phyloP scores from a whole-genome alignment of 192 early-diverging fungal genomes.

The Coemansia sp. region DNA sequence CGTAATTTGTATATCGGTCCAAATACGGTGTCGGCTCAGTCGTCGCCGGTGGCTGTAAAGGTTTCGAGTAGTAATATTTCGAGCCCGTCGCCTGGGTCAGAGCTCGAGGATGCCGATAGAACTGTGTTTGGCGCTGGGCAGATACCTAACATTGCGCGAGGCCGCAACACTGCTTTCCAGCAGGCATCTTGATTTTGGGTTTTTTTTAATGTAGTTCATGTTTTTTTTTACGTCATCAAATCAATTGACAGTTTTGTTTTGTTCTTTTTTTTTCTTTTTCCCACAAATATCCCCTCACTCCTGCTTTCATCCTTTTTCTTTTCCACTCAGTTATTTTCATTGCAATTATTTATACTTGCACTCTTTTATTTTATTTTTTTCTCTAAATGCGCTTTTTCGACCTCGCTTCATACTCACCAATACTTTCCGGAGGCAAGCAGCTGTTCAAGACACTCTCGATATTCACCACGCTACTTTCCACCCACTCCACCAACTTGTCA shows the following conservation, averaged over 20 bases:
- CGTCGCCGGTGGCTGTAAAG: constrained; percentile 22
- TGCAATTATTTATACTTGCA: neutral
- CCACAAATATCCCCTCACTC: too few species aligned
- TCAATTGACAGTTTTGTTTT: too few species aligned
- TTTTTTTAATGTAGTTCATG: too few species aligned
- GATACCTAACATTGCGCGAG: constrained; percentile 27
- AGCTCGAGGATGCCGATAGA: neutral
- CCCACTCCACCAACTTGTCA: constrained; percentile 1
- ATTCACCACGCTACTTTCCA: constrained; percentile 9
- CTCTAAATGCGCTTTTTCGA: constrained; percentile 3
- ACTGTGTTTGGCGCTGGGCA: constrained; percentile 28
- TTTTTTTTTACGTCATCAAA: too few species aligned
- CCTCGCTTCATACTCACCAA: constrained; percentile 3
- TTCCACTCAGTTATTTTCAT: neutral
- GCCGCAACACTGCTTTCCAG: constrained; percentile 23
- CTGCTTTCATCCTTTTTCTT: neutral
- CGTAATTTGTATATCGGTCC: constrained; percentile 30
- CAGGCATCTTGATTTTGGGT: neutral
- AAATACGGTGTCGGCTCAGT: constrained; percentile 38
- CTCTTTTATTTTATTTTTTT: neutral
- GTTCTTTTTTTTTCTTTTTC: too few species aligned
- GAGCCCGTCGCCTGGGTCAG: constrained; percentile 16
- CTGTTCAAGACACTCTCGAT: constrained; percentile 11
- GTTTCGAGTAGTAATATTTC: constrained; percentile 19
- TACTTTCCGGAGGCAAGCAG: constrained; percentile 1